phyloP scores from a whole-genome alignment of 768 basidiomycete genomes.

The Peribolospora baueri region DNA sequence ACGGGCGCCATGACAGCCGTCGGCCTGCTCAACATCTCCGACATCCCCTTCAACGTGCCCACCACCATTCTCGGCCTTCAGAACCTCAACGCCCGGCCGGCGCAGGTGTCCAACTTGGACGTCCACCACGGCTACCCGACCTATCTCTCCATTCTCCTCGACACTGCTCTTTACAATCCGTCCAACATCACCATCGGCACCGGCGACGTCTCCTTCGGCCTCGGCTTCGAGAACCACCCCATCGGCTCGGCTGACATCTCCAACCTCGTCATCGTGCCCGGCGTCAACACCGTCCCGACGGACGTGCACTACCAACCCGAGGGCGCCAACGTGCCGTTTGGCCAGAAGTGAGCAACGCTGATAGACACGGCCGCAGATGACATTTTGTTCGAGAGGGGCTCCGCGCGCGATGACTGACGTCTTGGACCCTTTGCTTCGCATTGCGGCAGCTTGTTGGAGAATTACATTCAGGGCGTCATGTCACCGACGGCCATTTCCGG shows the following conservation, averaged over 20 bases:
- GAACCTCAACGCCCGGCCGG: slow-evolving; percentile 36
- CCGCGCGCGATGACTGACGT: too few species aligned
- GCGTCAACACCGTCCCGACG: slow-evolving; percentile 32
- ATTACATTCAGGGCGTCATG: slow-evolving; percentile 41
- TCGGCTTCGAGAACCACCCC: slow-evolving; percentile 32
- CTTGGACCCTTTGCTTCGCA: too few species aligned
- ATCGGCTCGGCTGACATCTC: slow-evolving; percentile 38
- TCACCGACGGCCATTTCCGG: slow-evolving; percentile 35
- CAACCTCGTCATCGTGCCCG: slow-evolving; percentile 35
- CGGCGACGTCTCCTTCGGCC: slow-evolving; percentile 37
- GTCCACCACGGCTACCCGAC: slow-evolving; percentile 42
- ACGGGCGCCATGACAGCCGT: slow-evolving; percentile 34
- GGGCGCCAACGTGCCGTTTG: slow-evolving; percentile 30
- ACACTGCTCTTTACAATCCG: slow-evolving; percentile 39
- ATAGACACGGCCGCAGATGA: neutral
- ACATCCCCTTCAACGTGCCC: slow-evolving; percentile 35
- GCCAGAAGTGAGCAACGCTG: slow-evolving; percentile 12
- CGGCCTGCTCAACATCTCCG: slow-evolving; percentile 31
- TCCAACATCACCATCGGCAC: slow-evolving; percentile 26
- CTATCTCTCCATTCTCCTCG: slow-evolving; percentile 28
- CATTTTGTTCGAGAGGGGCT: neutral
- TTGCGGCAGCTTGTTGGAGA: slow-evolving; percentile 30
- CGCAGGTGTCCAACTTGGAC: slow-evolving; percentile 33
- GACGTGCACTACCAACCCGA: slow-evolving; percentile 36
- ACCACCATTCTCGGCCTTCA: slow-evolving; percentile 38